These are phyloP conservation scores for Schoenoplectus triqueter DNA, from an alignment of 202 grass and related monocot species.

Conservation along the genomic window DNA sequence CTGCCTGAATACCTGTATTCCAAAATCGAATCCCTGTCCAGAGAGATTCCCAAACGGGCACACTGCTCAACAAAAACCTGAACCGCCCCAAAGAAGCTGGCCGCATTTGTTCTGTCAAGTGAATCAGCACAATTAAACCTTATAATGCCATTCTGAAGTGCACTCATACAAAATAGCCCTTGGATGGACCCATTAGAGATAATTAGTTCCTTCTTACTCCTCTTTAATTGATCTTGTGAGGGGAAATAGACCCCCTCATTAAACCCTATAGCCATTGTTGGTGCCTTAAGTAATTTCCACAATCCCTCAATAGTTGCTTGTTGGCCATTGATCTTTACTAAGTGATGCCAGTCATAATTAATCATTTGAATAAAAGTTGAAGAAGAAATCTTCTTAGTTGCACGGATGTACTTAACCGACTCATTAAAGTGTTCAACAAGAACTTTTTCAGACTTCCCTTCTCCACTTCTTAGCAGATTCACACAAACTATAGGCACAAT, in stretches of 20 bases:
- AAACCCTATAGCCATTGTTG: constrained; percentile 87
- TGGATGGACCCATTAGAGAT: constrained; percentile 58
- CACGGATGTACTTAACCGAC: constrained; percentile 66
- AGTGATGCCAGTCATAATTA: constrained; percentile 98
- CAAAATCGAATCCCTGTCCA: constrained; percentile 77
- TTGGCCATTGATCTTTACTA: constrained; percentile 80
- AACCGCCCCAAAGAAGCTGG: constrained; percentile 97
- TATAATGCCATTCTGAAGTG: constrained; percentile 90
- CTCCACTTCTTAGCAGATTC: constrained; percentile 82
- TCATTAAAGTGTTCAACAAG: constrained; percentile 90
- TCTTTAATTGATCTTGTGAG: constrained; percentile 64
- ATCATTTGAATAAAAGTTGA: constrained; percentile 89
- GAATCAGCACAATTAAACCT: constrained; percentile 99
- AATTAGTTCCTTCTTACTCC: constrained; percentile 67
- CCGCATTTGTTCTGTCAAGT: constrained; percentile 97
- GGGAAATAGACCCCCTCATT: constrained; percentile 87
- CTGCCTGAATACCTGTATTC: constrained; percentile 64
- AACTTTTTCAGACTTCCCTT: constrained; percentile 86
- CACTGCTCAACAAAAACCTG: constrained; percentile 99
- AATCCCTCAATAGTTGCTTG: constrained; percentile 83
- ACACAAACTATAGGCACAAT: constrained; percentile 84
- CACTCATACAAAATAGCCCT: constrained; percentile 75
- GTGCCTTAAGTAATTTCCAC: constrained; percentile 83
- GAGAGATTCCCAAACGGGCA: constrained; percentile 67
- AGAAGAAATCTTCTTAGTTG: constrained; percentile 65